Conservation (phyloP, 2,329 filamentous ascomycete species). For the Colletotrichum echinochloae region DNA sequence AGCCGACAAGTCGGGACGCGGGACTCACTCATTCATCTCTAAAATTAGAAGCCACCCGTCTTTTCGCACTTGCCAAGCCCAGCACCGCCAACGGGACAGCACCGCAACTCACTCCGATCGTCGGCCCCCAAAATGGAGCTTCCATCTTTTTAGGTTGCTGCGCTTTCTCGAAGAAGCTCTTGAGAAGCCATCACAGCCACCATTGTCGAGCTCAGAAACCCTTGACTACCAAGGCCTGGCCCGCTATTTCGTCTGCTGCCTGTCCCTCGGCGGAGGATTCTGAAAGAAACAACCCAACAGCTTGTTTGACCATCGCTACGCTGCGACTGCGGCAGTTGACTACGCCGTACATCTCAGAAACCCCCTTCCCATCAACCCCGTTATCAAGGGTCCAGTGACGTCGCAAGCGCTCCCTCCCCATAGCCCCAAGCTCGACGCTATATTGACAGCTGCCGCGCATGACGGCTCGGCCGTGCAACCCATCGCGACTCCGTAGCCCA, state of each 20-base stretch:
- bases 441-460: constrained; percentile 4
- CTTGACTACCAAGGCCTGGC: constrained; percentile 4
- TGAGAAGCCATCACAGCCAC: constrained; percentile 30
- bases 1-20: constrained; percentile 15
- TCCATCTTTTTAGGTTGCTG: constrained; percentile 15
- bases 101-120: constrained; percentile 20
- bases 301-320: constrained; percentile 12
- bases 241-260: constrained; percentile 14
- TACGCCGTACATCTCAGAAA: not conserved
- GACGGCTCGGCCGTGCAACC: constrained; percentile 24
- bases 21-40: not conserved
- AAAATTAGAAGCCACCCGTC: constrained; percentile 29
- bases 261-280: constrained; percentile 4
- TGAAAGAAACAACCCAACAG: constrained; percentile 7
- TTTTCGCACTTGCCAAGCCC: not conserved
- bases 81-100: constrained; percentile 4
- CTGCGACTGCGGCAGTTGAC: not conserved
- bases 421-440: constrained; percentile 3
- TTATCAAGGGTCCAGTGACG: constrained; percentile 3
- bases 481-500: constrained; percentile 28
- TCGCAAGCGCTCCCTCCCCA: not conserved
- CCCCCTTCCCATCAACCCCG: no score
- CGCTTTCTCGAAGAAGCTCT: not conserved
- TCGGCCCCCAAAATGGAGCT: constrained; percentile 4
- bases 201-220: constrained; percentile 26